phyloP scores from a whole-genome alignment of 441 rosid genomes.

The Lepidium campestre region DNA sequence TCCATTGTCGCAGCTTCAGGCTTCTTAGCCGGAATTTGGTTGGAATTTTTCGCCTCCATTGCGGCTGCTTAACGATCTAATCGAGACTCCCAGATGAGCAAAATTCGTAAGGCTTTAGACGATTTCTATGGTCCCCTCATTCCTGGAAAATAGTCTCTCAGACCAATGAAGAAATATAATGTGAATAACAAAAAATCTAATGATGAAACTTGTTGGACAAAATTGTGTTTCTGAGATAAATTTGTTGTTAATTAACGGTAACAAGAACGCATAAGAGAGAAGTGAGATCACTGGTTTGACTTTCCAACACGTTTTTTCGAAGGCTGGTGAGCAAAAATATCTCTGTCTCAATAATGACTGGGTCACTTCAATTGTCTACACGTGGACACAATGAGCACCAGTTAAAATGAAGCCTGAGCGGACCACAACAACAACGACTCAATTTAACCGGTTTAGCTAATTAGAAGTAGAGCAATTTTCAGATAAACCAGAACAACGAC shows the following conservation, averaged over 20 bases:
- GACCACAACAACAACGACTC: not conserved
- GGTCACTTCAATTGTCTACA: not conserved
- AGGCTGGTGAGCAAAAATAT: not conserved
- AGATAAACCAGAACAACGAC: not conserved
- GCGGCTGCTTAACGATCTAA: not conserved
- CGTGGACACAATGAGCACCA: not conserved
- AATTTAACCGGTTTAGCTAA: not conserved
- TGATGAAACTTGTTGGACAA: not conserved
- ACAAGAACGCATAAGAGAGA: not conserved
- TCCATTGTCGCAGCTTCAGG: slow-evolving; percentile 68
- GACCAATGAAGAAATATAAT: not conserved
- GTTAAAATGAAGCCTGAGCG: not conserved
- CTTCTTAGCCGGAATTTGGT: slow-evolving; percentile 36
- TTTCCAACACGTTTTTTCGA: not conserved
- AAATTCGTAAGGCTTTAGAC: not conserved
- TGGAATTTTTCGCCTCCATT: slow-evolving; percentile 25
- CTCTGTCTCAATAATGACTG: not conserved
- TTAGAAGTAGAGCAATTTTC: not conserved
- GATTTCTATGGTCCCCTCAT: slow-evolving; percentile 5
- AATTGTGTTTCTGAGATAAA: not conserved
- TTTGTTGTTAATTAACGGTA: not conserved
- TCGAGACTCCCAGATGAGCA: not conserved
- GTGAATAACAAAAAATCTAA: not conserved
- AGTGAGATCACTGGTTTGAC: not conserved
- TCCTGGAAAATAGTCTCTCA: not conserved